Evolutionary conservation across 352 stramenopile genomes (phyloP).

Genomic region (Globisporangium recalcitrans): DNA sequence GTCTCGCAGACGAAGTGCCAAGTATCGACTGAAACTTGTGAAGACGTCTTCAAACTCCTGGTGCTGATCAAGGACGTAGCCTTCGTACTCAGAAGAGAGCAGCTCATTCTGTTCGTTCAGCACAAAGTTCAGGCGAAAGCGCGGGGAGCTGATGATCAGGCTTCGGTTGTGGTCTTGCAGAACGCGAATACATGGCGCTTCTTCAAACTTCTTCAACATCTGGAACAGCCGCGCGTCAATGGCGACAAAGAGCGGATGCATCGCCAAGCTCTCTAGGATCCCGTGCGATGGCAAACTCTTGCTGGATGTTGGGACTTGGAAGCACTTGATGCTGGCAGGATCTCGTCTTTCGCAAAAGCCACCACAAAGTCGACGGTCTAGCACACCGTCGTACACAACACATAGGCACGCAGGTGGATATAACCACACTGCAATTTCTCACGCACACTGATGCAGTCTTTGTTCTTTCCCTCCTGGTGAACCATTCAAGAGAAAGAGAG

Average conservation of each 20-base stretch:
- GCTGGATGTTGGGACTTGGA: slow-evolving; percentile 30
- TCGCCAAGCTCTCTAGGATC: background rate
- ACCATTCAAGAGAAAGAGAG: background rate
- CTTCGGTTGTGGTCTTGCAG: slow-evolving; percentile 11
- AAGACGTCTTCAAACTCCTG: slow-evolving; percentile 42
- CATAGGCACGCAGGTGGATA: background rate
- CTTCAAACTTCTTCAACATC: slow-evolving; percentile 25
- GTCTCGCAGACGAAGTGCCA: slow-evolving; percentile 19
- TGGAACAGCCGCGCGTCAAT: background rate
- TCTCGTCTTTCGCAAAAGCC: background rate
- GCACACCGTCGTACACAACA: slow-evolving; percentile 8
- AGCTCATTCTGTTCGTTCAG: slow-evolving; percentile 20
- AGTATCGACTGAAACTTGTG: slow-evolving; percentile 30
- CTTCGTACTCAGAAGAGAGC: slow-evolving; percentile 30
- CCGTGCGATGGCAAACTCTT: slow-evolving; percentile 16
- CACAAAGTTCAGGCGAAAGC: slow-evolving; percentile 35
- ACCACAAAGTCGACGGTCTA: slow-evolving; percentile 1
- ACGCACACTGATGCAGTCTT: background rate
- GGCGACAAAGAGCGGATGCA: background rate
- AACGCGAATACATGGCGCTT: slow-evolving; percentile 24
- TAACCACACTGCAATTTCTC: background rate
- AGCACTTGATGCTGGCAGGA: slow-evolving; percentile 18
- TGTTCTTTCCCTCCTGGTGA: too few species aligned
- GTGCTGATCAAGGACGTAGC: slow-evolving; percentile 24
- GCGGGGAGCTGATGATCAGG: slow-evolving; percentile 34